A percentile compares a stretch with the other conserved stretches of the same genome.
These are phyloP conservation scores for Tuctoria greenei DNA, from an alignment of 176 grass and related monocot species.

Conservation along the genomic window DNA sequence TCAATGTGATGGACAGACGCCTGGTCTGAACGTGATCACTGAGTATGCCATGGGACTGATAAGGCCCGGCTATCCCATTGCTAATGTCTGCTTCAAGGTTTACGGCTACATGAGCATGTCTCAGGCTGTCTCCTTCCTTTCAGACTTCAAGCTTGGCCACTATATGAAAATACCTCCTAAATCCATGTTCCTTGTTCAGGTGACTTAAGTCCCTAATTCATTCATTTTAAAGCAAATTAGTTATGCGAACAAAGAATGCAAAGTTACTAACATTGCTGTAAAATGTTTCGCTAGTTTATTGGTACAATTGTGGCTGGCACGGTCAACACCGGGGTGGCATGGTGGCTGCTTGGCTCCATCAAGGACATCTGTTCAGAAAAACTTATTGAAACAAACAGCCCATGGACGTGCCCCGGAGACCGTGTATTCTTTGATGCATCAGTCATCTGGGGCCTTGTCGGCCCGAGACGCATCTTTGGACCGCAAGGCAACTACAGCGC, in stretches of 20 bases:
- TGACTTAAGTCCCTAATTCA: slow-evolving; percentile 8
- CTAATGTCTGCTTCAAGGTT: slow-evolving; percentile 81
- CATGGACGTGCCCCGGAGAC: slow-evolving; percentile 71
- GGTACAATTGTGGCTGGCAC: slow-evolving; percentile 73
- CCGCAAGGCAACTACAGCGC: slow-evolving; percentile 44
- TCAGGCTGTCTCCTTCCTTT: slow-evolving; percentile 75
- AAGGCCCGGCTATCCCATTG: slow-evolving; percentile 76
- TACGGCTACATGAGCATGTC: slow-evolving; percentile 96
- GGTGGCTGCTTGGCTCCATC: slow-evolving; percentile 69
- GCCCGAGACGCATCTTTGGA: slow-evolving; percentile 59
- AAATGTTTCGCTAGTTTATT: slow-evolving; percentile 36
- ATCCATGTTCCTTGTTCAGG: slow-evolving; percentile 97
- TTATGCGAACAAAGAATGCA: not conserved
- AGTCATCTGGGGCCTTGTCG: slow-evolving; percentile 81
- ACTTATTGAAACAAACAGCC: slow-evolving; percentile 35
- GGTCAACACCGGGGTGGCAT: slow-evolving; percentile 61
- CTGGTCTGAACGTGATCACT: slow-evolving; percentile 90
- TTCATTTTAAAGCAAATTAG: not conserved
- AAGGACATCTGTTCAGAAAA: slow-evolving; percentile 41
- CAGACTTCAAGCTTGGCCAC: slow-evolving; percentile 93
- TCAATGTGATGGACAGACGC: slow-evolving; percentile 45
- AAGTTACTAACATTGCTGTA: slow-evolving; percentile 4
- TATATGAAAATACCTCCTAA: slow-evolving; percentile 98
- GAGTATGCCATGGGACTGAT: slow-evolving; percentile 84
- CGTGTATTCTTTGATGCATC: slow-evolving; percentile 79